Base-by-base conservation (phyloP, 176 grass and related monocot genomes). In the Ensete ventricosum region DNA sequence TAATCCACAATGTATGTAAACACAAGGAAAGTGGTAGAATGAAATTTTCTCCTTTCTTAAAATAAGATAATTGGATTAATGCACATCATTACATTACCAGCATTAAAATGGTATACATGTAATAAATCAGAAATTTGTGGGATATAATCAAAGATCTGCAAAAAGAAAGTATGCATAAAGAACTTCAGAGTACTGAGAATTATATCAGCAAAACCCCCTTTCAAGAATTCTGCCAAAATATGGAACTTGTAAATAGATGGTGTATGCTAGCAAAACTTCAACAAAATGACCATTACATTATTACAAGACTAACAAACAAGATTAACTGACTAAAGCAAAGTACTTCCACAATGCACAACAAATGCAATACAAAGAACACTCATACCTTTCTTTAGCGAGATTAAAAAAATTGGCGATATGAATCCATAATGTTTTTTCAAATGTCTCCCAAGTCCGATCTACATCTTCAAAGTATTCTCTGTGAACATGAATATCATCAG, bases 381-480 rank as follows among this genome's bases (percentile, higher is more conserved):
- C n/a, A 6, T 62, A 99, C 96, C 96, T 95, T 76, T 95, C 96
- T 86, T 95, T 99, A 64, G 96, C 88, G 67, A 91, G 96, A 73
- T 57, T 89, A 81, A 88, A 99, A 72, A 89, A 99, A 69, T 99
- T 99, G 52, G 77, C 60, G 74, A 95, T 74, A 53, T 99, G 88
- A 62, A 60, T 79, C 96, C 96, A 99, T 82, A 99, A 88, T 59
- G 84, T 79, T 81, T 88, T 99, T 79, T 99, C 96, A 89, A 95
- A 99, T 81, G 88, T 99, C 77, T 99, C 96, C 96, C 96, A 99
- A 34, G 91, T 88, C 74, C 78, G 55, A 87, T 95, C 88, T 21
- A 99, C 96, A 87, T 99, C 91, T 87, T 99, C 96, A 81, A 99
- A 99, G 76, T 99, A 99, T 82, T 99, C 91, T 89, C 96, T 99